phyloP scores from a whole-genome alignment of 306 rosid species.

The Dryas octopetala region DNA sequence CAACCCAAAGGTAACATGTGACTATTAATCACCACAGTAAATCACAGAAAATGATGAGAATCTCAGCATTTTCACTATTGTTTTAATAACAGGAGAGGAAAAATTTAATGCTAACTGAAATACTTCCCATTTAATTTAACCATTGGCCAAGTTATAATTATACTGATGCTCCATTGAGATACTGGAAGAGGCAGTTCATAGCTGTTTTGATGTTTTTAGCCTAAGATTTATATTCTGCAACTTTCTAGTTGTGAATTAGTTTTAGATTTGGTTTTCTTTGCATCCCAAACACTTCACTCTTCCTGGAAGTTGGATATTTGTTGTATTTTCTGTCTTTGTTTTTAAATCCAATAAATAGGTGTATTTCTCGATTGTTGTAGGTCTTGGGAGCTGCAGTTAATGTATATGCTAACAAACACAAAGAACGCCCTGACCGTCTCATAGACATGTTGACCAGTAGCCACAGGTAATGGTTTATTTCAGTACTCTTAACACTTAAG shows the following conservation, averaged over 20 bases:
- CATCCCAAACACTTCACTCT: not conserved
- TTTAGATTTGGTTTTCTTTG: not conserved
- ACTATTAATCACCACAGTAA: not conserved
- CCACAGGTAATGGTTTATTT: slow-evolving; percentile 62
- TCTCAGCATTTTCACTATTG: not conserved
- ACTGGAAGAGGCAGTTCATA: not conserved
- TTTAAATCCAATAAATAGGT: slow-evolving; percentile 5
- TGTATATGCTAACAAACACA: slow-evolving; percentile 96
- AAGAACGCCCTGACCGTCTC: slow-evolving; percentile 97
- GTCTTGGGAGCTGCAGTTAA: slow-evolving; percentile 97
- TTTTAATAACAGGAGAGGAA: not conserved
- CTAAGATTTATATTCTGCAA: not conserved
- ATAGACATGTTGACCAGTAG: slow-evolving; percentile 97
- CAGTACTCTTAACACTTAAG: not conserved
- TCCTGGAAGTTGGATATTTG: not conserved
- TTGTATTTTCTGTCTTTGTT: not conserved
- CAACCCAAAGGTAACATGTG: not conserved
- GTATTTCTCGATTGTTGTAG: slow-evolving; percentile 42
- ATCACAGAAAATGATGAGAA: not conserved
- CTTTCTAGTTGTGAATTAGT: not conserved
- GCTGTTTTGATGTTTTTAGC: not conserved
- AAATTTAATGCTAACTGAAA: not conserved
- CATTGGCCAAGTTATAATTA: not conserved
- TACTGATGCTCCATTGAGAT: not conserved
- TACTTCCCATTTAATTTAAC: not conserved